phyloP scores from a whole-genome alignment of 164 flowering plant genomes.

The Dillenia suffruticosa region DNA sequence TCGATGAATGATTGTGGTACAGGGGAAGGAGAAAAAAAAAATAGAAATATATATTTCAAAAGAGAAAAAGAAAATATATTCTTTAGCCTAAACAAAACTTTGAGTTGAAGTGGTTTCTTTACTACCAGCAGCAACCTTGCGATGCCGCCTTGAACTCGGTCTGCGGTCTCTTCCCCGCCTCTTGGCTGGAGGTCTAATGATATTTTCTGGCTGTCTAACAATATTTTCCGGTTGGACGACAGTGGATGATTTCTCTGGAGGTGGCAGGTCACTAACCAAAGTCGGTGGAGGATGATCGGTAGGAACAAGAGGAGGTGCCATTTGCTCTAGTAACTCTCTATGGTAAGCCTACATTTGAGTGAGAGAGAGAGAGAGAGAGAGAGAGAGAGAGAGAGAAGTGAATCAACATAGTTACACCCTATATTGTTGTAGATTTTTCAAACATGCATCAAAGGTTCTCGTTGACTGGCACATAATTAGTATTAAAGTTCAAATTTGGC shows the following conservation, averaged over 20 bases:
- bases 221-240: not conserved
- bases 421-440: too few species aligned
- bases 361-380: too few species aligned
- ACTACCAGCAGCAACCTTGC: constrained; percentile 37
- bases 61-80: too few species aligned
- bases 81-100: constrained; percentile 12
- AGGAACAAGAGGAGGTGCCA: constrained; percentile 38
- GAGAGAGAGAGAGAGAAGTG: too few species aligned
- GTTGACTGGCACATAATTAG: too few species aligned
- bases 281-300: constrained; percentile 20
- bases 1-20: constrained; percentile 10
- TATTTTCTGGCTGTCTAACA: not conserved
- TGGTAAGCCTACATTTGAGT: constrained; percentile 74
- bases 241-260: not conserved
- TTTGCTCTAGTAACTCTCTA: constrained; percentile 65
- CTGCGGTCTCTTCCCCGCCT: constrained; percentile 57
- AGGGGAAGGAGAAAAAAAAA: not conserved
- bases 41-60: too few species aligned
- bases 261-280: not conserved
- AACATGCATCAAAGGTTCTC: too few species aligned
- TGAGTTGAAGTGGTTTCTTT: constrained; percentile 33
- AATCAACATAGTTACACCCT: too few species aligned
- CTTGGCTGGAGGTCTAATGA: constrained; percentile 22
- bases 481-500: too few species aligned
- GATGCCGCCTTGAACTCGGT: constrained; percentile 64